A percentile compares a stretch with the other conserved stretches of the same genome.
phyloP scores from a whole-genome alignment of 768 basidiomycete species.

The Mrakia hoshinonis region DNA sequence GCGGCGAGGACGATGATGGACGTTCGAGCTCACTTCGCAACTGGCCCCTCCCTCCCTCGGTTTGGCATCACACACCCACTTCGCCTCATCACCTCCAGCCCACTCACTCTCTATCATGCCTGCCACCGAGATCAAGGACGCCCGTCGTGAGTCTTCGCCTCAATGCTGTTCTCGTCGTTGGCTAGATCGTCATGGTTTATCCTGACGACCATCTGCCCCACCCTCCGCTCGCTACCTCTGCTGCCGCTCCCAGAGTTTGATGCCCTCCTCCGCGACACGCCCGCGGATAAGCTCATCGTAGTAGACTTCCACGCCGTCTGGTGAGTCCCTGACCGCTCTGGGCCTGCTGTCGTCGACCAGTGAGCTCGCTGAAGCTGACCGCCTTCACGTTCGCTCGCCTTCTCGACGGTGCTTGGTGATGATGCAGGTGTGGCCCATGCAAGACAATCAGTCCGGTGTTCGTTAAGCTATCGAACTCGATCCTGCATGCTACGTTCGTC shows the following conservation, averaged over 20 bases:
- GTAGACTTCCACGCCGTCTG: conserved; percentile 36
- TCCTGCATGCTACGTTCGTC: conserved; percentile 24
- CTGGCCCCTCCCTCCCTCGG: not conserved
- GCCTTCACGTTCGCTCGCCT: not conserved
- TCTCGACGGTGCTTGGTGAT: not conserved
- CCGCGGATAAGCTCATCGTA: conserved; percentile 11
- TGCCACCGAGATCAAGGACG: conserved; percentile 11
- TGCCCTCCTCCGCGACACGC: not conserved
- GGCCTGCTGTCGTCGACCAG: not conserved
- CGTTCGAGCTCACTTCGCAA: not conserved
- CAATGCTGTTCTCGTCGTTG: too few relatives aligned
- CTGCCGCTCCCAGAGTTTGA: conserved; percentile 12
- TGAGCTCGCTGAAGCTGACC: not conserved
- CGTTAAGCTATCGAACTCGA: conserved; percentile 34
- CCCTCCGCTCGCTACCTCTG: not conserved
- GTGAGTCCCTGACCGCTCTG: conserved; percentile 3
- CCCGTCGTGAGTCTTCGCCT: not conserved
- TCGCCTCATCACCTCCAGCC: not conserved
- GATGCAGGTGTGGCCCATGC: conserved; percentile 38
- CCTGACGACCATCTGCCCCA: not conserved
- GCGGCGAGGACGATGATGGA: too few relatives aligned
- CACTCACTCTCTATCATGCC: not conserved
- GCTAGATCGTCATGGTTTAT: not conserved
- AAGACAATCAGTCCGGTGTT: conserved; percentile 39
- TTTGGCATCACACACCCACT: not conserved